These are phyloP conservation scores for Suhomyces bokatorum DNA, from an alignment of 1,139 yeast genomes.

Conservation along the genomic window DNA sequence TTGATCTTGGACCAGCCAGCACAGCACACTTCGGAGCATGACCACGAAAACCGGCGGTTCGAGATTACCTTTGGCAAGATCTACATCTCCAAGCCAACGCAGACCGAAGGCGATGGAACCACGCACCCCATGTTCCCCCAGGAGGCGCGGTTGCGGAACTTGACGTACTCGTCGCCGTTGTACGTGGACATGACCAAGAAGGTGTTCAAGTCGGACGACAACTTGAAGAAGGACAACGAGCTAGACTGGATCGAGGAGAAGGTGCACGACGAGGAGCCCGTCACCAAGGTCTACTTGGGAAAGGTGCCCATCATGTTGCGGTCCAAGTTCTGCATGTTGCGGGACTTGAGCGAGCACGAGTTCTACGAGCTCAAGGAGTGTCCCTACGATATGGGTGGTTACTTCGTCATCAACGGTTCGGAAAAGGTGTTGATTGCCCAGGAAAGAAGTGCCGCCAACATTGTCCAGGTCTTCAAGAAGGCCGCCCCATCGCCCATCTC, in stretches of 20 bases:
- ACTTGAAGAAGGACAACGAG: conserved; percentile 56
- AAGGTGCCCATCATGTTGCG: conserved; percentile 98
- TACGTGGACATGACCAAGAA: conserved; percentile 95
- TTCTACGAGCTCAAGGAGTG: conserved; percentile 95
- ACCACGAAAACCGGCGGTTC: conserved; percentile 85
- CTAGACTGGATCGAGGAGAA: conserved; percentile 68
- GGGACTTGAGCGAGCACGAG: conserved; percentile 92
- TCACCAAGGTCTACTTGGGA: conserved; percentile 85
- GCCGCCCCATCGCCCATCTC: conserved; percentile 97
- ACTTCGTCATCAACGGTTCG: conserved; percentile 95
- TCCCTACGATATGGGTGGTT: conserved; percentile 99
- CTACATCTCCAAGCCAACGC: conserved; percentile 93
- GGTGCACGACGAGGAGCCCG: conserved; percentile 55
- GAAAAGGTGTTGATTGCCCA: conserved; percentile 98
- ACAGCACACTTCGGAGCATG: conserved; percentile 90
- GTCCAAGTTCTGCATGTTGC: conserved; percentile 91
- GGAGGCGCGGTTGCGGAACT: conserved; percentile 93
- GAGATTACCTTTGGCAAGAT: conserved; percentile 97
- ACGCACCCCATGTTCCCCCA: conserved; percentile 98
- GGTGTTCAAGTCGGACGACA: conserved; percentile 76
- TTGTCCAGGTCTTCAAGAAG: conserved; percentile 96
- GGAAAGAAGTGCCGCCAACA: conserved; percentile 97
- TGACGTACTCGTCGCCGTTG: conserved; percentile 93
- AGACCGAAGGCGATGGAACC: conserved; percentile 99
- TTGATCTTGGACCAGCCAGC: conserved; percentile 96